Percentiles rank a stretch among this genome's conserved stretches.
Evolutionary conservation across 2,329 filamentous ascomycete species (phyloP).

Genomic region (Xylariaceae sp.): DNA sequence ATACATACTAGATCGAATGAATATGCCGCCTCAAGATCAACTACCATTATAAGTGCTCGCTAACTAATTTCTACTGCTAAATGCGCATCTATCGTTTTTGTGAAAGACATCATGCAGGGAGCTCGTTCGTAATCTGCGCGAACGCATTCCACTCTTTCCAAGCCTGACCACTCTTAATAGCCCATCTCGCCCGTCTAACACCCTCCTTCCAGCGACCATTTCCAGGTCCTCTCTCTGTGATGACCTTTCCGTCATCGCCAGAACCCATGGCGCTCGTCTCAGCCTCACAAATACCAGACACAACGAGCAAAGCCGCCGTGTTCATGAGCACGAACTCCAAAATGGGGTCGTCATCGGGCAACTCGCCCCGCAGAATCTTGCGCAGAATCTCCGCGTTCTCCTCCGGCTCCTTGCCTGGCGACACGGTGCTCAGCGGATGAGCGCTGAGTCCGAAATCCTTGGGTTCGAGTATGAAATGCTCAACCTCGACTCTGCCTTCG

Average conservation of each 20-base stretch:
- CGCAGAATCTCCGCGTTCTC: slow-evolving; percentile 85
- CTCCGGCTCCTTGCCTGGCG: slow-evolving; percentile 74
- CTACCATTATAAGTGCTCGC: too few relatives aligned
- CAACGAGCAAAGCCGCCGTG: slow-evolving; percentile 79
- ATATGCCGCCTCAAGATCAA: too few relatives aligned
- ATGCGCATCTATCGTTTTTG: background rate
- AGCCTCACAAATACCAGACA: slow-evolving; percentile 79
- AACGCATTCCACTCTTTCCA: slow-evolving; percentile 77
- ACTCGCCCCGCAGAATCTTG: slow-evolving; percentile 66
- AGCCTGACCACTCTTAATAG: slow-evolving; percentile 80
- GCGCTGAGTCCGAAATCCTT: slow-evolving; percentile 78
- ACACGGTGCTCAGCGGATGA: slow-evolving; percentile 72
- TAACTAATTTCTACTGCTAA: background rate
- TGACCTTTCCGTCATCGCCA: slow-evolving; percentile 74
- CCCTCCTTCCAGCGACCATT: slow-evolving; percentile 94
- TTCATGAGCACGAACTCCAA: slow-evolving; percentile 94
- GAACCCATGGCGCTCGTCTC: slow-evolving; percentile 73
- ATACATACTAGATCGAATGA: too few relatives aligned
- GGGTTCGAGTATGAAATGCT: slow-evolving; percentile 73
- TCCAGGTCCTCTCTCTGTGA: slow-evolving; percentile 76
- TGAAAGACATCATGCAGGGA: slow-evolving; percentile 21
- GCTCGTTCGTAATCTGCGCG: slow-evolving; percentile 70
- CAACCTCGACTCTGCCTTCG: slow-evolving; percentile 50
- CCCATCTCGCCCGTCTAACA: slow-evolving; percentile 79
- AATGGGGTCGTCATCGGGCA: slow-evolving; percentile 73